Base-by-base conservation (phyloP, 805 yeast species). In the Cyberlindnera mississippiensis region DNA sequence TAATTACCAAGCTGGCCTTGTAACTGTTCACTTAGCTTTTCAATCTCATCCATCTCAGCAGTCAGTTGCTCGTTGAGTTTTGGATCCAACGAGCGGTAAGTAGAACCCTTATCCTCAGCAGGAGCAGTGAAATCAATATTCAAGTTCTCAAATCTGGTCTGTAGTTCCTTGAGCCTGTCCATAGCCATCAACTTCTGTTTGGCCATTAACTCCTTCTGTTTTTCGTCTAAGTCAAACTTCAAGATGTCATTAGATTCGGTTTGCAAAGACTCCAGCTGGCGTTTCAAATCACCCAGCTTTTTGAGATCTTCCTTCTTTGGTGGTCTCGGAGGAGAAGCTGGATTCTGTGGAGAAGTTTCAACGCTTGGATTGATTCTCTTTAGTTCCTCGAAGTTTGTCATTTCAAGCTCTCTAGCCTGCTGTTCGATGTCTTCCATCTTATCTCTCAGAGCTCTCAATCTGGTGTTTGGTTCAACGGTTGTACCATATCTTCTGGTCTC, bases 401-500 rank as follows among this genome's bases (percentile, higher is more conserved):
- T 82, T 59, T 91, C 97, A 44, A 91, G 70, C 55, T 84, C 85
- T 46, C 95, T 68, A 0, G 96, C 96, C 67, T 86, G 85, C 36
- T 76, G 75, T 57, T 86, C 96, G 40, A 90, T 71, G 48, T 78
- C 82, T 45, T 85, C 95, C 96, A 88, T 88, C 57, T 82, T 76
- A 53, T 82, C 86, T 41, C 96, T 71, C 52, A 90, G 69, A 33
- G 78, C 81, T 46, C 93, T 72, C 38, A 89, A 64, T 49, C 91
- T 69, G 3, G 84, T 75, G 53, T 84, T 83, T 4, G 96, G 95
- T 57, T 86, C 95, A 20, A 81, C 75, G 22, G 72, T 69, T 6
- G 73, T 57, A 37, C 78, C 78, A 64, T 67, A 73, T 50, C 64
- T 63, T 33, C 68, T 59, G 45, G 67, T 72, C 37, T 70, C 80